These are phyloP conservation scores for Clitopilus hobsonii DNA, from an alignment of 768 basidiomycete genomes.

Conservation along the genomic window DNA sequence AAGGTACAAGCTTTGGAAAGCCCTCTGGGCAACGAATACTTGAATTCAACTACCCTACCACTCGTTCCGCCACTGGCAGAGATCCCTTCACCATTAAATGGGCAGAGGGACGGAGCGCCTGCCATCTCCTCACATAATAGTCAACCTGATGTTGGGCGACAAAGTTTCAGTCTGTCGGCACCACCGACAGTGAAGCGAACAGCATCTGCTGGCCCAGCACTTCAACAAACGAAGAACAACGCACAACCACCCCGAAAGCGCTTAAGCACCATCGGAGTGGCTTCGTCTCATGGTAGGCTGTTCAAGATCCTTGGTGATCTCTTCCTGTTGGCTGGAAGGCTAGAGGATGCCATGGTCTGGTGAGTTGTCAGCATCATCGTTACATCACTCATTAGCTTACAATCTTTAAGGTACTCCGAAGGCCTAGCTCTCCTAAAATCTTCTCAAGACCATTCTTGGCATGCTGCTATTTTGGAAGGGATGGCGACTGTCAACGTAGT, in stretches of 20 bases:
- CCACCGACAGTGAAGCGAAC: conserved; percentile 49
- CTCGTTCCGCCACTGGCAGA: conserved; percentile 56
- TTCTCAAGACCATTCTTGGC: conserved; percentile 80
- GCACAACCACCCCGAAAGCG: conserved; percentile 55
- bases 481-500: conserved; percentile 73
- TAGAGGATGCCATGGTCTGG: conserved; percentile 79
- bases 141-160: conserved; percentile 48
- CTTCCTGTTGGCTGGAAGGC: conserved; percentile 82
- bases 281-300: conserved; percentile 79
- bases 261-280: conserved; percentile 55
- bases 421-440: conserved; percentile 72
- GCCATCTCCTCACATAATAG: conserved; percentile 47
- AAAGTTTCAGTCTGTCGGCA: conserved; percentile 29
- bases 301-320: conserved; percentile 88
- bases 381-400: conserved; percentile 5
- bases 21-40: conserved; percentile 79
- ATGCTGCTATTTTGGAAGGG: conserved; percentile 85
- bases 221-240: conserved; percentile 50
- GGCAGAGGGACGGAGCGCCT: conserved; percentile 37
- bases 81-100: conserved; percentile 52
- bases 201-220: conserved; percentile 40
- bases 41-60: conserved; percentile 68
- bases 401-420: conserved; percentile 73
- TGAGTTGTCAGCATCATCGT: conserved; percentile 24
- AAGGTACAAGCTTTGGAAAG: conserved; percentile 80